A percentile compares a stretch with the other conserved stretches of the same genome.
These are phyloP conservation scores for Fusarium sp. DNA, from an alignment of 2,329 filamentous ascomycete genomes.

Conservation along the genomic window DNA sequence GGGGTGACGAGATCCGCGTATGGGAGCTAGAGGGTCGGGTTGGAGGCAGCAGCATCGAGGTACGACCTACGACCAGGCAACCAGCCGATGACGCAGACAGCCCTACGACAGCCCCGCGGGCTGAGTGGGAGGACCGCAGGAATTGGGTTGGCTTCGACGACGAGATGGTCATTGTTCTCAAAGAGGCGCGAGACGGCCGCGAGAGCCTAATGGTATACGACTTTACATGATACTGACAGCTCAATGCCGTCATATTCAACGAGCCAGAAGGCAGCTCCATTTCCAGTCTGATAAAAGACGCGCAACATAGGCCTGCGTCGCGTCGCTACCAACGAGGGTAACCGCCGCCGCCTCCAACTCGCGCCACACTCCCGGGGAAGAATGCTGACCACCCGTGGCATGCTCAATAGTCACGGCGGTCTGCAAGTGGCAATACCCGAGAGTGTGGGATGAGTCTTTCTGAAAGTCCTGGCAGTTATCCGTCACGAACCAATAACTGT, in stretches of 20 bases:
- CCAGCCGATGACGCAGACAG: conserved; percentile 39
- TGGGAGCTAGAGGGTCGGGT: conserved; percentile 88
- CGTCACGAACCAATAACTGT: conserved; percentile 19
- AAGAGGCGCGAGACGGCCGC: conserved; percentile 73
- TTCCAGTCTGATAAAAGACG: not conserved
- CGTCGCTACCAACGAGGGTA: conserved; percentile 23
- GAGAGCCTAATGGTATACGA: conserved; percentile 87
- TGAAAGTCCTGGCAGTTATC: conserved; percentile 10
- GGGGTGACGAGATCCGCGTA: conserved; percentile 82
- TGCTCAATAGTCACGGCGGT: conserved; percentile 1
- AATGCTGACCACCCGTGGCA: conserved; percentile 21
- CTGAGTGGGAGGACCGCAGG: conserved; percentile 58
- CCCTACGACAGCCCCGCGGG: conserved; percentile 14
- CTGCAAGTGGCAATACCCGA: conserved; percentile 18
- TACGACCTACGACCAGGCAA: conserved; percentile 55
- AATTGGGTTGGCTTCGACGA: conserved; percentile 90
- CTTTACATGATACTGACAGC: conserved; percentile 68
- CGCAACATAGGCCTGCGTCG: not conserved
- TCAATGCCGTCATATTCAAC: conserved; percentile 1
- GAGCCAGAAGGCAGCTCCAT: conserved; percentile 5
- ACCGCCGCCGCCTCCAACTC: conserved; percentile 25
- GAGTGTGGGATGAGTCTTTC: conserved; percentile 15
- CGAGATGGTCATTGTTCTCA: conserved; percentile 88
- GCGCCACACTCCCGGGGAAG: conserved; percentile 30
- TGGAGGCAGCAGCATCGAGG: conserved; percentile 64